Conservation (phyloP, 768 basidiomycete genomes). For the Lyophyllum semitale region DNA sequence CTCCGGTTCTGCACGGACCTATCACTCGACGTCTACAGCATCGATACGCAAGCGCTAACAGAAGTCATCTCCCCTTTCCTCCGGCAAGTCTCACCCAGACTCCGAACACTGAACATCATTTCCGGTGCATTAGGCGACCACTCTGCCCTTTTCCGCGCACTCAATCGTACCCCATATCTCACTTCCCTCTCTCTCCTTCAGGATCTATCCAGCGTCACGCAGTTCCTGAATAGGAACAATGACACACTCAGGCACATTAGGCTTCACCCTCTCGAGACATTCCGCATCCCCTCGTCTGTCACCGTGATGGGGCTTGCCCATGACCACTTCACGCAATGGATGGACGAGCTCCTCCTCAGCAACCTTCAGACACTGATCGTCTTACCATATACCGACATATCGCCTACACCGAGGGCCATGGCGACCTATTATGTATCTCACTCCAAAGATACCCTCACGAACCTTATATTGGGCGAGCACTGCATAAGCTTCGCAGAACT, state of each 20-base stretch:
- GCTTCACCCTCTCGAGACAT: constrained; percentile 13
- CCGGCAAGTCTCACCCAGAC: neutral
- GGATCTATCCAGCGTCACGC: constrained; percentile 8
- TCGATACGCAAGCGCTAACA: neutral
- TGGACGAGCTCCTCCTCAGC: constrained; percentile 7
- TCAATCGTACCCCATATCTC: constrained; percentile 7
- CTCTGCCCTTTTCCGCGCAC: constrained; percentile 8
- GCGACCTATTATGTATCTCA: constrained; percentile 6
- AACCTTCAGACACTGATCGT: constrained; percentile 13
- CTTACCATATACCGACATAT: constrained; percentile 8
- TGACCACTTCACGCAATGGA: constrained; percentile 11
- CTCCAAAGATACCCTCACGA: constrained; percentile 15
- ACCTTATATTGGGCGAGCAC: constrained; percentile 10
- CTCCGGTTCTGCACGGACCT: constrained; percentile 13
- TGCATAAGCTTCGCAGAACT: constrained; percentile 14
- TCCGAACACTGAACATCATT: constrained; percentile 10
- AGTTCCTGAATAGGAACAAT: constrained; percentile 6
- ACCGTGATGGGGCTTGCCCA: constrained; percentile 5
- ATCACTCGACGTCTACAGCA: neutral
- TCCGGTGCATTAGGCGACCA: constrained; percentile 14
- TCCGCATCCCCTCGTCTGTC: constrained; percentile 12
- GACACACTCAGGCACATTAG: constrained; percentile 11
- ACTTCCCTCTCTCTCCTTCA: constrained; percentile 9
- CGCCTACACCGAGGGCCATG: constrained; percentile 1
- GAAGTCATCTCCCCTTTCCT: constrained; percentile 7